phyloP scores from a whole-genome alignment of 2,329 filamentous ascomycete species.

The Penicillium sp. region DNA sequence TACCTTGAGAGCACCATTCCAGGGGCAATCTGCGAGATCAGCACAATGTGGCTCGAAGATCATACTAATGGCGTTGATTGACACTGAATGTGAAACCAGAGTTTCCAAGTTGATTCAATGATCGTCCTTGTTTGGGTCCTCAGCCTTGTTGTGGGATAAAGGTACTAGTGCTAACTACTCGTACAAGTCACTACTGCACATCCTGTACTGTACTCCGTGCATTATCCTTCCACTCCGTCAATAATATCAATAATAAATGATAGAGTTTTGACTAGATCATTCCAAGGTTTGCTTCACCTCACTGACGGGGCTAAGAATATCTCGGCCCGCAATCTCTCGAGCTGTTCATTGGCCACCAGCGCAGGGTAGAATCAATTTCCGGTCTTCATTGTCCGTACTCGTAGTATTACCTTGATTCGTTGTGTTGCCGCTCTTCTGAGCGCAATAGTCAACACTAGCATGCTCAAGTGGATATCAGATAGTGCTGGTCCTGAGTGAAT shows the following conservation, averaged over 20 bases:
- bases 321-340: constrained; percentile 1
- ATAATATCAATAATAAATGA: no score
- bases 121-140: not conserved
- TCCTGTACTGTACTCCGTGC: no score
- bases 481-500: not conserved
- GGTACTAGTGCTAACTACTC: no score
- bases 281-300: no score
- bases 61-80: not conserved
- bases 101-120: not conserved
- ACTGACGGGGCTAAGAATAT: not conserved
- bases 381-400: no score
- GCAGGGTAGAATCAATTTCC: not conserved
- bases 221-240: no score
- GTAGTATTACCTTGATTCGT: no score
- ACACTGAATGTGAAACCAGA: not conserved
- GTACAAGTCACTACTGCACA: no score
- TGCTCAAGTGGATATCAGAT: not conserved
- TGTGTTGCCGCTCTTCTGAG: no score
- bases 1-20: constrained; percentile 6
- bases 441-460: not conserved
- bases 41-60: not conserved
- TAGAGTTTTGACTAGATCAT: not conserved
- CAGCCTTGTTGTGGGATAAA: not conserved
- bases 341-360: not conserved
- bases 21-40: constrained; percentile 1